phyloP scores from a whole-genome alignment of 2,329 filamentous ascomycete genomes.

The Pseudocercospora macadamiae region DNA sequence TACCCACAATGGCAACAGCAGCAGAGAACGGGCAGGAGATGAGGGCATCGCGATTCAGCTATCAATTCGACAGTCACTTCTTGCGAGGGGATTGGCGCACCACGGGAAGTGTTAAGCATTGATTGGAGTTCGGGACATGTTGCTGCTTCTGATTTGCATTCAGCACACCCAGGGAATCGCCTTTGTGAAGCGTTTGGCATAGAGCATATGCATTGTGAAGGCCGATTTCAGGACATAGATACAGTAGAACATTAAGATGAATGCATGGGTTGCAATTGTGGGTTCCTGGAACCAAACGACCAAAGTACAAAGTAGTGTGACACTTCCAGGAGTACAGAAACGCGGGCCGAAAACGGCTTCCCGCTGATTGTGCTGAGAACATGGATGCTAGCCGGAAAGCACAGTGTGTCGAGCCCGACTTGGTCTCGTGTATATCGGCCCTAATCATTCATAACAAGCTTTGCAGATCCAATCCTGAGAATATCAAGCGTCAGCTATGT shows the following conservation, averaged over 20 bases:
- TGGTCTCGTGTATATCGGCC: too few relatives aligned
- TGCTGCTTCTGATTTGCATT: background rate
- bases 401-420: too few relatives aligned
- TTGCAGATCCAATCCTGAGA: too few relatives aligned
- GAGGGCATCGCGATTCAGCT: background rate
- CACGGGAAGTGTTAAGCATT: background rate
- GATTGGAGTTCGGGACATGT: background rate
- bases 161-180: background rate
- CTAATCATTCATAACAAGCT: too few relatives aligned
- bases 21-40: background rate
- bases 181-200: constrained; percentile 2
- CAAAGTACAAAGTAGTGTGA: too few relatives aligned
- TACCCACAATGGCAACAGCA: background rate
- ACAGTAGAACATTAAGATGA: background rate
- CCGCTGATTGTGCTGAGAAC: too few relatives aligned
- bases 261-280: too few relatives aligned
- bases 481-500: too few relatives aligned
- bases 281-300: too few relatives aligned
- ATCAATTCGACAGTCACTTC: background rate
- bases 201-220: background rate
- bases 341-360: too few relatives aligned
- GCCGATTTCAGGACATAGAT: background rate
- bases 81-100: background rate
- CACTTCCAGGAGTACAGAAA: too few relatives aligned
- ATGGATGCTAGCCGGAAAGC: too few relatives aligned